Evolutionary conservation across 257 asterid genomes (phyloP), one percentile per base, ranked within the genome.

Genomic region (Ballota nigra): DNA sequence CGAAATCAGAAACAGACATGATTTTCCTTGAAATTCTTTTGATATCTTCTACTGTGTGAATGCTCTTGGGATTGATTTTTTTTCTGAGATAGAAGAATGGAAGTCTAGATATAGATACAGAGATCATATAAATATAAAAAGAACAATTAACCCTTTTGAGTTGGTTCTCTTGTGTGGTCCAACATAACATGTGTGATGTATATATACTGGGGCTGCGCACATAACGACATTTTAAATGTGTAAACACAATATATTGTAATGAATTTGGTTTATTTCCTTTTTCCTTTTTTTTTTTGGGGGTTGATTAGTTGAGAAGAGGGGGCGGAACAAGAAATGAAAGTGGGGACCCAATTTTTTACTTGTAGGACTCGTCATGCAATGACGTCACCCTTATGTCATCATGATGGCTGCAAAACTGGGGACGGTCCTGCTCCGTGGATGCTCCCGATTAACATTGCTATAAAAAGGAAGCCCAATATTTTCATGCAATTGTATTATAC

Each of bases 1-100:
- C 68, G 73, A 88, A 87, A 70, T 80, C 80, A 34, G 83, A 63
- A 34, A 15, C 77, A 79, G 96, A 85, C 95, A 86, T 88, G 65
- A 29, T 80, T 3, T 70, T 78, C 49, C 77, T 77, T 15, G 28
- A 66, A 45, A 34, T 18, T 7, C 15, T 28, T 47, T 29, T 63
- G 41, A 2, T 55, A n/a, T n/a, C n/a, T 10, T 59, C 34, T 53
- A 72, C 68, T 28, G 58, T 22, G 57, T 47, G 70, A 13, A 20
- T 45, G 68, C n/a, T n/a, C n/a, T n/a, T n/a, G n/a, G n/a, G n/a
- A n/a, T 26, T 26, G 1, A 26, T 1, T 26, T 26, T 1, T 26
- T 70, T 68, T 5, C 2, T n/a, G 58, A 72, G 65, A 75, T 80
- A 83, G 47, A 75, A 62, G 40, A 79, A 70, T 1, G 57, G 24